Evolutionary conservation across 371 early-diverging fungal genomes (phyloP).

Genomic region (Mortierella sp.): DNA sequence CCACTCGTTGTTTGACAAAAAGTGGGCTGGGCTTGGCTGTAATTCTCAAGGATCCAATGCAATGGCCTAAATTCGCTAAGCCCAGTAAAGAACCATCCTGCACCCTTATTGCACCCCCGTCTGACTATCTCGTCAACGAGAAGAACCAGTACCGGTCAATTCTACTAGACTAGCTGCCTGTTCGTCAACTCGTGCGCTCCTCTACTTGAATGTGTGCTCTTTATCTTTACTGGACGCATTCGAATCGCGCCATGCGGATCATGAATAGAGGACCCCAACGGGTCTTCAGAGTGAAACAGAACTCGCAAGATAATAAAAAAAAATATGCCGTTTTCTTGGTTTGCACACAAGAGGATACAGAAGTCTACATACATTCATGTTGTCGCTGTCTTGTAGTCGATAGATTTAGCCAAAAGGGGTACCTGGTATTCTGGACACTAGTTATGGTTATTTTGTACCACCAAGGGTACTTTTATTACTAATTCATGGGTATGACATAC

Average conservation of each 20-base stretch:
- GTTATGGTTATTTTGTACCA: neutral
- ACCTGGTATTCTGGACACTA: neutral
- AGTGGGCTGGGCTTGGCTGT: neutral
- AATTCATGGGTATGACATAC: slow-evolving; percentile 1
- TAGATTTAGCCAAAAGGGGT: neutral
- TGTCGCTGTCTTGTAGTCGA: neutral
- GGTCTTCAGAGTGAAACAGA: neutral
- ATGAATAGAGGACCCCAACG: neutral
- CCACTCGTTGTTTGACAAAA: neutral
- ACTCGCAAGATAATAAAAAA: neutral
- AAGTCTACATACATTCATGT: neutral
- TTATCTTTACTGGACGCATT: neutral
- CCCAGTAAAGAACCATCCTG: too few species aligned
- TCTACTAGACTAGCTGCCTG: too few species aligned
- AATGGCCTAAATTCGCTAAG: too few species aligned
- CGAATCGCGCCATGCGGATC: slow-evolving; percentile 3
- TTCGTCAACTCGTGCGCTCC: neutral
- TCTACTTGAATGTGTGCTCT: neutral
- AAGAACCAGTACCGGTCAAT: too few species aligned
- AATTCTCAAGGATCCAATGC: too few species aligned
- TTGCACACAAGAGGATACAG: neutral
- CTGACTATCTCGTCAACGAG: too few species aligned
- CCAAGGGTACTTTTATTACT: neutral
- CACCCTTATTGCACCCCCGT: too few species aligned
- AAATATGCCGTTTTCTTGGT: neutral